These are phyloP conservation scores for Skeletonema costatum DNA, from an alignment of 108 stramenopile genomes.

Conservation along the genomic window DNA sequence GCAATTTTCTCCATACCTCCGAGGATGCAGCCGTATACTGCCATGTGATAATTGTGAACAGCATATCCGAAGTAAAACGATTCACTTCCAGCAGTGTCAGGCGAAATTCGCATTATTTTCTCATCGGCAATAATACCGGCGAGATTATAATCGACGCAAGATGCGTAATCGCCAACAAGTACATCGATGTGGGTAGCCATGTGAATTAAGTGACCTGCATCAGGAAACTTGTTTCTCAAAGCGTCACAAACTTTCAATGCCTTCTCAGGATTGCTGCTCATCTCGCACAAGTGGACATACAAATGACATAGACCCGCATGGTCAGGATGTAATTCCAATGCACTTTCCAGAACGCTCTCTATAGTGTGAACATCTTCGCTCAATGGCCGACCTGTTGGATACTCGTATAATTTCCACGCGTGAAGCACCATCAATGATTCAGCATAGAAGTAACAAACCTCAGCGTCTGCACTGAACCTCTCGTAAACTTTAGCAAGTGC, in stretches of 20 bases:
- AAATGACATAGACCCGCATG: conserved; percentile 88
- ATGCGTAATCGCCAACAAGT: conserved; percentile 84
- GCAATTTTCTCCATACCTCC: conserved; percentile 82
- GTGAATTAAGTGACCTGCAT: conserved; percentile 87
- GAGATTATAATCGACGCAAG: conserved; percentile 71
- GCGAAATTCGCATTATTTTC: conserved; percentile 59
- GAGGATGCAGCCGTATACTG: conserved; percentile 76
- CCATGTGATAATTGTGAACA: conserved; percentile 88
- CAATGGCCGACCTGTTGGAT: conserved; percentile 74
- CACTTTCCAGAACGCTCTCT: conserved; percentile 59
- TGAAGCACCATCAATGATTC: conserved; percentile 82
- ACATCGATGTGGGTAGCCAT: conserved; percentile 90
- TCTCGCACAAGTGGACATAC: conserved; percentile 87
- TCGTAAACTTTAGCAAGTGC: conserved; percentile 66
- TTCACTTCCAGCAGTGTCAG: conserved; percentile 71
- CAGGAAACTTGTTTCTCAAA: conserved; percentile 68
- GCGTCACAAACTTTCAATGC: conserved; percentile 66
- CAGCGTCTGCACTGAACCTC: conserved; percentile 70
- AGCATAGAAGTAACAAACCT: conserved; percentile 79
- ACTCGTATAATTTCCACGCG: conserved; percentile 89
- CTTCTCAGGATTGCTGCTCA: conserved; percentile 72
- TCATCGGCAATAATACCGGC: conserved; percentile 76
- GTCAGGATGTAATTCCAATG: conserved; percentile 59
- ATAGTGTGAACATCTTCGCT: conserved; percentile 69
- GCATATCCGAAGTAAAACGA: conserved; percentile 90